Percentiles rank a stretch among this genome's conserved stretches.
Conservation (phyloP, 805 yeast species). For the Isabelozyma rhagii region DNA sequence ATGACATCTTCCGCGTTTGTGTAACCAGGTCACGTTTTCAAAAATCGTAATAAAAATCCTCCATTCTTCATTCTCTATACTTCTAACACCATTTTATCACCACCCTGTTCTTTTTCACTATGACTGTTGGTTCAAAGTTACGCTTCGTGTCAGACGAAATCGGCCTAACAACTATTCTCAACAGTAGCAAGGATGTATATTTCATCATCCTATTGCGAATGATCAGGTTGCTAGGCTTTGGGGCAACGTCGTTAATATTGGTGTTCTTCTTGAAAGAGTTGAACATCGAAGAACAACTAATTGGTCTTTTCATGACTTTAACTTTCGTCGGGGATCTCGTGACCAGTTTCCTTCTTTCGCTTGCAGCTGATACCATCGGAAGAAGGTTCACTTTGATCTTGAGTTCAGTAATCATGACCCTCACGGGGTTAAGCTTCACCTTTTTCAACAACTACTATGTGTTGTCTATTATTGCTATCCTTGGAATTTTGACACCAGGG, state of each 20-base stretch:
- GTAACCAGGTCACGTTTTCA: neutral
- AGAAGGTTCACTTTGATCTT: slow-evolving; percentile 36
- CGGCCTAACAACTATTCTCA: slow-evolving; percentile 28
- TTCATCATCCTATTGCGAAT: slow-evolving; percentile 28
- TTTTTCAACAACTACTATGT: slow-evolving; percentile 26
- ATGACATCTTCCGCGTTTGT: neutral
- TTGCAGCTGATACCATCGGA: slow-evolving; percentile 48
- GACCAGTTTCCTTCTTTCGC: slow-evolving; percentile 43
- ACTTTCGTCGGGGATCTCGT: slow-evolving; percentile 52
- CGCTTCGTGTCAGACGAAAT: slow-evolving; percentile 23
- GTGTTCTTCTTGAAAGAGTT: slow-evolving; percentile 43
- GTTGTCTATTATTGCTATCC: slow-evolving; percentile 35
- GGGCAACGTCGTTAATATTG: slow-evolving; percentile 37
- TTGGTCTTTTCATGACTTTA: slow-evolving; percentile 49
- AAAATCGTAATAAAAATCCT: too few species aligned
- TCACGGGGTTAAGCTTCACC: slow-evolving; percentile 42
- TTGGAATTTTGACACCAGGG: slow-evolving; percentile 56
- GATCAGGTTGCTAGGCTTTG: slow-evolving; percentile 34
- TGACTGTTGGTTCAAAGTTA: neutral
- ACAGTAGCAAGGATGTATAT: slow-evolving; percentile 29
- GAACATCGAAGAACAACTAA: slow-evolving; percentile 38
- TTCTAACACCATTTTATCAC: neutral
- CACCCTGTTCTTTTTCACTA: too few species aligned
- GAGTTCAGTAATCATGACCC: slow-evolving; percentile 40
- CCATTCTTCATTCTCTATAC: too few species aligned